These are phyloP conservation scores for Trichoderma sp. DNA, from an alignment of 2,329 filamentous ascomycete genomes.

Conservation along the genomic window DNA sequence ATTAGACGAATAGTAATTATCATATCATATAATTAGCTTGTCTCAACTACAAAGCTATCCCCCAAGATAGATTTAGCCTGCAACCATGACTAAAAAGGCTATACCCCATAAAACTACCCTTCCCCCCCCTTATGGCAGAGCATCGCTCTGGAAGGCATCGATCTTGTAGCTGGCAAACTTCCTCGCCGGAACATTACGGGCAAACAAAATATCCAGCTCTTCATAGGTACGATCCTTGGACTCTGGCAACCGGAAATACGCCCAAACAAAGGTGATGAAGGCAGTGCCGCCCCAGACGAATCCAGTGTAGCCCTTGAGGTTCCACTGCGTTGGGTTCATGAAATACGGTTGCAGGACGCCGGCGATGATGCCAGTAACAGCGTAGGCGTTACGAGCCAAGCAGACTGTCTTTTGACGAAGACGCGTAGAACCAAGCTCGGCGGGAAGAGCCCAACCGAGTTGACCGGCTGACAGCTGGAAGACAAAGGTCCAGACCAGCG, in stretches of 20 bases:
- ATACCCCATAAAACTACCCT: neutral
- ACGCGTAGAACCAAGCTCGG: conserved; percentile 48
- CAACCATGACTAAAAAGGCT: neutral
- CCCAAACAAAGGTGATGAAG: conserved; percentile 47
- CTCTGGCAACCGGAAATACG: conserved; percentile 51
- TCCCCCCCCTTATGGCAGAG: neutral
- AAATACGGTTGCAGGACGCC: conserved; percentile 50
- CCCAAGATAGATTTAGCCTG: neutral
- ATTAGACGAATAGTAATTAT: neutral
- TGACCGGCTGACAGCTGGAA: conserved; percentile 39
- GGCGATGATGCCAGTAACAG: conserved; percentile 49
- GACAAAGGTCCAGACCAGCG: conserved; percentile 34
- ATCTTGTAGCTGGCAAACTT: conserved; percentile 30
- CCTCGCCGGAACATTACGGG: conserved; percentile 31
- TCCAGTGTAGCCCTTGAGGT: conserved; percentile 46
- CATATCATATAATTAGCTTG: neutral
- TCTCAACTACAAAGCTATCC: neutral
- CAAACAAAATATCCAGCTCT: conserved; percentile 37
- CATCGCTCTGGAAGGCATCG: conserved; percentile 11
- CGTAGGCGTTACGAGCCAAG: conserved; percentile 42
- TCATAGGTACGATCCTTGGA: conserved; percentile 48
- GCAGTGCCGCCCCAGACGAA: conserved; percentile 49
- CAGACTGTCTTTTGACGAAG: conserved; percentile 55
- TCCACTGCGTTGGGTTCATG: conserved; percentile 44
- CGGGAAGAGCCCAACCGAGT: conserved; percentile 34